These are phyloP conservation scores for Botrytis medusae DNA, from an alignment of 2,329 filamentous ascomycete species.

Conservation along the genomic window DNA sequence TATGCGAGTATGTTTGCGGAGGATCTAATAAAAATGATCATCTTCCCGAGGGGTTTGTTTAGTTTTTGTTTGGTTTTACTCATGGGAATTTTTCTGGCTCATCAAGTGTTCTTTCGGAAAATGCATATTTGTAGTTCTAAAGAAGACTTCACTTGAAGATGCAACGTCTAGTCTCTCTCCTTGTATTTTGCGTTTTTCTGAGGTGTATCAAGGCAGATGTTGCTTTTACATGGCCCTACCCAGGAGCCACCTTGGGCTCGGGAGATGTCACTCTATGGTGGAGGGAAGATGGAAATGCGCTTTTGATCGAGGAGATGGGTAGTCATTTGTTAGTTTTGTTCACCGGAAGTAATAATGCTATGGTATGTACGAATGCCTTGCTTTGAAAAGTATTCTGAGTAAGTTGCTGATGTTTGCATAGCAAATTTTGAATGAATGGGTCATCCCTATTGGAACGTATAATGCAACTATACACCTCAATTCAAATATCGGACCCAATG, in stretches of 20 bases:
- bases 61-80: background rate
- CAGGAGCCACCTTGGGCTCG: background rate
- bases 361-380: slow-evolving; percentile 6
- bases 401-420: slow-evolving; percentile 1
- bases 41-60: background rate
- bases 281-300: slow-evolving; percentile 15
- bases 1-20: background rate
- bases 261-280: slow-evolving; percentile 18
- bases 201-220: slow-evolving; percentile 13
- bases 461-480: slow-evolving; percentile 15
- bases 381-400: background rate
- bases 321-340: slow-evolving; percentile 19
- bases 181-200: background rate
- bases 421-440: slow-evolving; percentile 18
- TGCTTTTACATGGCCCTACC: slow-evolving; percentile 11
- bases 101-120: background rate
- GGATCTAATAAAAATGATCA: background rate
- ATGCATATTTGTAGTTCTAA: slow-evolving; percentile 9
- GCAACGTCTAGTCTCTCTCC: background rate
- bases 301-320: slow-evolving; percentile 16
- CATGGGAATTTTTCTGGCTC: background rate
- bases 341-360: slow-evolving; percentile 16
- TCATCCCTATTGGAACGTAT: background rate
- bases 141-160: slow-evolving; percentile 17
- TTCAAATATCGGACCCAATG: slow-evolving; percentile 17